A percentile compares a stretch with the other conserved stretches of the same genome.
Evolutionary conservation across 805 yeast genomes (phyloP).

Genomic region (Danielia reshetovae): DNA sequence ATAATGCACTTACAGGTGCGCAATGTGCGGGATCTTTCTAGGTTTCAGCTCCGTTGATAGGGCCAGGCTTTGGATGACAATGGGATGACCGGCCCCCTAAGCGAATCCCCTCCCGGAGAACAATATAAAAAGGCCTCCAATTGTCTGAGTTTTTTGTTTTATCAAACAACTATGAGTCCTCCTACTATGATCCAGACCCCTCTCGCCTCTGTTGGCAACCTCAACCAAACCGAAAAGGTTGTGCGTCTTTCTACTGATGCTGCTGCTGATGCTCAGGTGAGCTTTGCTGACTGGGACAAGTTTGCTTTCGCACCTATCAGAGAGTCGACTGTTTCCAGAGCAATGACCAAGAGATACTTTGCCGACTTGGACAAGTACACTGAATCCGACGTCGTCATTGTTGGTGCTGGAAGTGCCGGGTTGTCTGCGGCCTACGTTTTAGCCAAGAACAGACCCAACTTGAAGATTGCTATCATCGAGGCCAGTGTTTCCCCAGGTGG

Average conservation of each 20-base stretch:
- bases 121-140: neutral
- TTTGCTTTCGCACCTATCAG: constrained; percentile 70
- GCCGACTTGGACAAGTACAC: constrained; percentile 70
- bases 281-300: constrained; percentile 59
- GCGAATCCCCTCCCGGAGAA: too few species aligned
- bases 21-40: constrained; percentile 5
- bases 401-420: constrained; percentile 80
- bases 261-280: constrained; percentile 20
- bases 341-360: constrained; percentile 74
- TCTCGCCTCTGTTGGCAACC: constrained; percentile 2
- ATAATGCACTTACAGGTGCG: constrained; percentile 9
- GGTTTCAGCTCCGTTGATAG: neutral
- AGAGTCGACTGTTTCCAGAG: constrained; percentile 75
- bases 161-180: constrained; percentile 24
- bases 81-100: neutral
- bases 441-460: constrained; percentile 71
- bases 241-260: constrained; percentile 14
- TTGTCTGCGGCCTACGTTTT: constrained; percentile 70
- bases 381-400: constrained; percentile 68
- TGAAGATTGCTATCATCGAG: constrained; percentile 70
- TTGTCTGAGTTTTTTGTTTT: neutral
- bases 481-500: constrained; percentile 78
- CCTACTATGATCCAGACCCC: constrained; percentile 31
- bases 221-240: constrained; percentile 2
- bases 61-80: neutral